A percentile compares a stretch with the other conserved stretches of the same genome.
Evolutionary conservation across 306 rosid genomes (phyloP).

Genomic region (Amphicarpaea edgeworthii): DNA sequence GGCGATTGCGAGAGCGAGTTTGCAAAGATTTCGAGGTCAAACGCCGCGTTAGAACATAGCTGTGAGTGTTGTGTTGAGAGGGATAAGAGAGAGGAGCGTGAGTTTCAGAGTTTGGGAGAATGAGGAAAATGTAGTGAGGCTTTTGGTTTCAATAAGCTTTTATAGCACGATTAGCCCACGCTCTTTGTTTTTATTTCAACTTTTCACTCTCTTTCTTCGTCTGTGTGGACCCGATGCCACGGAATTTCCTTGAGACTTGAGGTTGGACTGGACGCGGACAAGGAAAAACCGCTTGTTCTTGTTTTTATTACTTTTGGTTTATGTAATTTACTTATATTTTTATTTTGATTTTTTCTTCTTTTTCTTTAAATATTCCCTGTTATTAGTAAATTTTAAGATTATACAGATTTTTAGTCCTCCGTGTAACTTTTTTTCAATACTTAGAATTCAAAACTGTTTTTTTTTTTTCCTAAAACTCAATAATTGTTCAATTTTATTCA

Average conservation of each 20-base stretch:
- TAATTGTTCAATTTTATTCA: too few relatives aligned
- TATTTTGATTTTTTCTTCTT: too few relatives aligned
- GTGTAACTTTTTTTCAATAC: too few relatives aligned
- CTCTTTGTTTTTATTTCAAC: neutral
- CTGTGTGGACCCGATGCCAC: neutral
- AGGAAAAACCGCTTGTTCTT: neutral
- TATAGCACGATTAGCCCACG: neutral
- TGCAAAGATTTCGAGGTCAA: conserved; percentile 18
- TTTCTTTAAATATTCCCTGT: too few relatives aligned
- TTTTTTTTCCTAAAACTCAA: too few relatives aligned
- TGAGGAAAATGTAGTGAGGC: neutral
- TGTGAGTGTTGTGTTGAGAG: conserved; percentile 5
- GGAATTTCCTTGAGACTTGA: conserved; percentile 5
- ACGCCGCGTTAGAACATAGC: neutral
- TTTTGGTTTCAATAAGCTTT: neutral
- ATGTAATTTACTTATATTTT: too few relatives aligned
- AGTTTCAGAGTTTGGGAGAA: neutral
- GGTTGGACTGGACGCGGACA: neutral
- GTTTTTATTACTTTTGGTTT: neutral
- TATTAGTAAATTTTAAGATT: too few relatives aligned
- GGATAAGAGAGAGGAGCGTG: conserved; percentile 17
- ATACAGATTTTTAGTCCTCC: too few relatives aligned
- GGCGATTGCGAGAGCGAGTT: conserved; percentile 6
- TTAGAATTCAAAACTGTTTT: too few relatives aligned
- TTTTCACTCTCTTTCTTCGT: neutral